Evolutionary conservation across 192 early-diverging fungal species (phyloP).

Genomic region (Ambispora gerdemannii): DNA sequence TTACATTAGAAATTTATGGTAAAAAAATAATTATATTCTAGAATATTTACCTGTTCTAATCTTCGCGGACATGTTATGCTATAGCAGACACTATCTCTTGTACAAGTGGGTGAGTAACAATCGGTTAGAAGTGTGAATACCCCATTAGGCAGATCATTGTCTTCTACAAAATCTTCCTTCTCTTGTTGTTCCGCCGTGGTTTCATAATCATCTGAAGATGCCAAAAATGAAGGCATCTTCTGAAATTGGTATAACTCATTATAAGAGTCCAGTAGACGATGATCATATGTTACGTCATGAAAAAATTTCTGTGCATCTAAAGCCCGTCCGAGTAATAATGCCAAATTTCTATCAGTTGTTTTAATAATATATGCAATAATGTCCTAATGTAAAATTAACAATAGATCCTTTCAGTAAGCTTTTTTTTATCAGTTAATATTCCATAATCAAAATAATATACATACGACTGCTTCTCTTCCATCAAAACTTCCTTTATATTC

Average conservation of each 20-base stretch:
- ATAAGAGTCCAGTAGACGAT: constrained; percentile 80
- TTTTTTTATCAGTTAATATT: neutral
- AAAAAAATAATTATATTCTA: constrained; percentile 8
- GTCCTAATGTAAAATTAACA: constrained; percentile 47
- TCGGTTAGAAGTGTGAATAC: constrained; percentile 87
- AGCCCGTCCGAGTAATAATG: constrained; percentile 82
- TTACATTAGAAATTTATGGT: neutral
- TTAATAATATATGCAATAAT: constrained; percentile 74
- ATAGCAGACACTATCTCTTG: constrained; percentile 79
- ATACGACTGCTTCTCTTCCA: constrained; percentile 85
- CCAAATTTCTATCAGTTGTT: constrained; percentile 83
- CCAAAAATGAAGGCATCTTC: constrained; percentile 34
- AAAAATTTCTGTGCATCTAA: constrained; percentile 89
- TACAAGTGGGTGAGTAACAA: constrained; percentile 94
- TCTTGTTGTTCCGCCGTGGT: constrained; percentile 22
- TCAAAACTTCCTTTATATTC: constrained; percentile 84
- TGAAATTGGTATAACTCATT: constrained; percentile 83
- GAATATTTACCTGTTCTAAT: constrained; percentile 58
- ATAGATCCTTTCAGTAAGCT: constrained; percentile 5
- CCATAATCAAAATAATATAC: constrained; percentile 8
- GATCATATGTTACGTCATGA: constrained; percentile 86
- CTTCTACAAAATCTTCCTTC: constrained; percentile 31
- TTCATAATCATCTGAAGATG: constrained; percentile 20
- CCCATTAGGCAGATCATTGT: constrained; percentile 64
- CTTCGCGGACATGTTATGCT: constrained; percentile 83